A percentile compares a stretch with the other conserved stretches of the same genome.
Conservation (phyloP, 2,329 filamentous ascomycete species). For the Sporothrix sp. region DNA sequence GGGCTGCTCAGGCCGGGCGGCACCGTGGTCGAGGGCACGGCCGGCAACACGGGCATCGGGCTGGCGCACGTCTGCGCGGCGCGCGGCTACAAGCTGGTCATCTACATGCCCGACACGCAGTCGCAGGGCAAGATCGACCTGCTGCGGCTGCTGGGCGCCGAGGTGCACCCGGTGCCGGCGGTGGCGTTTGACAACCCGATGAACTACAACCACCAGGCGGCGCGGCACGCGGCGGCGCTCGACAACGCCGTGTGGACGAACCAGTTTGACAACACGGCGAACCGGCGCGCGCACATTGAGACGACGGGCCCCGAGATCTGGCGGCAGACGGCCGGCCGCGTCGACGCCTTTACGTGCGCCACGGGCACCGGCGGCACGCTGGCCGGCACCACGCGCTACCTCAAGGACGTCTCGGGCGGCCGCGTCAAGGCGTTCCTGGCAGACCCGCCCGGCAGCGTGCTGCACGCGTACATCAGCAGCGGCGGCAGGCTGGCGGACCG, state of each 20-base stretch:
- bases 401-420: conserved; percentile 74
- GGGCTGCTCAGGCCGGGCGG: conserved; percentile 67
- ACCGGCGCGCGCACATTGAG: conserved; percentile 88
- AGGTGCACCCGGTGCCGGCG: conserved; percentile 91
- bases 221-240: conserved; percentile 73
- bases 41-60: conserved; percentile 95
- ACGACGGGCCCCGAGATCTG: conserved; percentile 97
- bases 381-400: conserved; percentile 75
- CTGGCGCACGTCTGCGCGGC: conserved; percentile 92
- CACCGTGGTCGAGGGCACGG: conserved; percentile 93
- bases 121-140: conserved; percentile 97
- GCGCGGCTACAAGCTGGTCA: conserved; percentile 87
- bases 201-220: conserved; percentile 97
- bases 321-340: conserved; percentile 73
- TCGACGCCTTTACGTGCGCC: conserved; percentile 92
- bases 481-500: conserved; percentile 78
- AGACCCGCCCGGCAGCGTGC: conserved; percentile 85
- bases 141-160: conserved; percentile 78
- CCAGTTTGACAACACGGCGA: conserved; percentile 95
- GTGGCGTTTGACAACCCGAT: conserved; percentile 90
- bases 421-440: conserved; percentile 80
- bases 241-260: conserved; percentile 97
- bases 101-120: conserved; percentile 99
- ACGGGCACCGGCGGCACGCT: conserved; percentile 90
- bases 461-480: conserved; percentile 83